Evolutionary conservation across 129 eudicot species (phyloP).

Genomic region (Tagetes patula): DNA sequence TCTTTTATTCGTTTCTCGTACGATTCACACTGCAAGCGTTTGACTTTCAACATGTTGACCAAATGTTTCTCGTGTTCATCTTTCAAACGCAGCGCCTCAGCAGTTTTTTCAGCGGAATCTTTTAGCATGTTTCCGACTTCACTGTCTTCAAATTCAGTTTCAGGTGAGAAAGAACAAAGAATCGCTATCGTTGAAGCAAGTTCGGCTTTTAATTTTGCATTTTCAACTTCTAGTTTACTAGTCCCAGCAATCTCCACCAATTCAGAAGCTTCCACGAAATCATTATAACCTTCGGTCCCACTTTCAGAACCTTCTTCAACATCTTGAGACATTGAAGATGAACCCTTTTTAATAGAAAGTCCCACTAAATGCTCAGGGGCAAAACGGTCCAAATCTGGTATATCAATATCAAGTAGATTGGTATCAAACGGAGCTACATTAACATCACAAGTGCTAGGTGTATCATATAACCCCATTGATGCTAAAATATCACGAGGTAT

Average conservation of each 20-base stretch:
- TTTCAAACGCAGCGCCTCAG: slow-evolving; percentile 79
- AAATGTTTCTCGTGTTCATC: slow-evolving; percentile 77
- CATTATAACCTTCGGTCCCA: slow-evolving; percentile 45
- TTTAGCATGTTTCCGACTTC: slow-evolving; percentile 57
- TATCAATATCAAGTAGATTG: slow-evolving; percentile 75
- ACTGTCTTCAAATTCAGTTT: slow-evolving; percentile 65
- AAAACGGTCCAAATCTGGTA: slow-evolving; percentile 79
- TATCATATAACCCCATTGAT: slow-evolving; percentile 92
- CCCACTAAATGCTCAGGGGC: slow-evolving; percentile 88
- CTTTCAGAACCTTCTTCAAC: slow-evolving; percentile 44
- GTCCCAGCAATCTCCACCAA: slow-evolving; percentile 90
- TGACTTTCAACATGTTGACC: slow-evolving; percentile 56
- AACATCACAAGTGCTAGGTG: slow-evolving; percentile 84
- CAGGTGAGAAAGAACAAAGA: slow-evolving; percentile 62
- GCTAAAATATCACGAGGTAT: slow-evolving; percentile 83
- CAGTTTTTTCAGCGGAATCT: slow-evolving; percentile 71
- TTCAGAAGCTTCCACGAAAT: slow-evolving; percentile 61
- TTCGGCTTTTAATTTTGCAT: slow-evolving; percentile 85
- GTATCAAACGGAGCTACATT: slow-evolving; percentile 83
- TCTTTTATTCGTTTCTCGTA: slow-evolving; percentile 89
- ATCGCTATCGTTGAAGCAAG: slow-evolving; percentile 91
- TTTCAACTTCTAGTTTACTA: slow-evolving; percentile 89
- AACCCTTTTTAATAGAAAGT: slow-evolving; percentile 50
- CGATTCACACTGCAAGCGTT: slow-evolving; percentile 78
- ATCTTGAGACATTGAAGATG: slow-evolving; percentile 51